Base-by-base conservation (phyloP, 2,329 filamentous ascomycete species). In the Nigrospora osmanthi region DNA sequence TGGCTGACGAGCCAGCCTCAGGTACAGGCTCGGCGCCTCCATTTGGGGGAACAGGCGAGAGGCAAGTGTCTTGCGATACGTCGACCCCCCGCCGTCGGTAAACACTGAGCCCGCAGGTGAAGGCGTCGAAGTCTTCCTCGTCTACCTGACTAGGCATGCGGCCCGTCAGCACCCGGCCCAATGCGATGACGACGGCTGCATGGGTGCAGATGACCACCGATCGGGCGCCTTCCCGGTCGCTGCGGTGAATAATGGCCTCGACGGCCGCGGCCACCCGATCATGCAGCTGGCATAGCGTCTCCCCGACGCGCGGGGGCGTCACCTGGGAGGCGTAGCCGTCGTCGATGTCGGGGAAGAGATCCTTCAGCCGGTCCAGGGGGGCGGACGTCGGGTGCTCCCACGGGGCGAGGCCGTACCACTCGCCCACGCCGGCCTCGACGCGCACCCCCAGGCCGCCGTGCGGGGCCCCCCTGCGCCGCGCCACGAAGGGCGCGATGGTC, bases 351-450 rank as follows among this genome's bases (percentile, higher is more conserved):
- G 83, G 81, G 61, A 95, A 95, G 51, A 88, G 75, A 16, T 63
- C 62, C 48, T 77, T 75, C 49, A 98, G 73, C 32, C 76, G 68
- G 28, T 72, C 56, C 13, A 83, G 68, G 4, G 77, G 66, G 3
- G 89, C 87, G 3, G 91, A 89, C 14, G 76, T 73, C 1, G 93
- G 93, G 58, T 97, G 93, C 44, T 86, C 76, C 64, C 95, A 96
- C 48, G 81, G 81, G 14, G 90, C 89, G 40, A 80, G 75, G 23
- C 93, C 93, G 62, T 93, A 97, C 85, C 93, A 97, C 70, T 98
- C 93, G 49, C 87, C 84, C 35, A 82, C 56, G 12, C 78, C 78
- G 45, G 70, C 66, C 54, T 83, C 80, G 40, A 72, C 74, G 33
- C 75, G 71, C 49, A 83, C 74, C 35, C 58, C 64, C 46, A 65